Percentiles rank a stretch among this genome's conserved stretches.
Conservation (phyloP, 2,329 filamentous ascomycete genomes). For the Fonsecaea monophora region DNA sequence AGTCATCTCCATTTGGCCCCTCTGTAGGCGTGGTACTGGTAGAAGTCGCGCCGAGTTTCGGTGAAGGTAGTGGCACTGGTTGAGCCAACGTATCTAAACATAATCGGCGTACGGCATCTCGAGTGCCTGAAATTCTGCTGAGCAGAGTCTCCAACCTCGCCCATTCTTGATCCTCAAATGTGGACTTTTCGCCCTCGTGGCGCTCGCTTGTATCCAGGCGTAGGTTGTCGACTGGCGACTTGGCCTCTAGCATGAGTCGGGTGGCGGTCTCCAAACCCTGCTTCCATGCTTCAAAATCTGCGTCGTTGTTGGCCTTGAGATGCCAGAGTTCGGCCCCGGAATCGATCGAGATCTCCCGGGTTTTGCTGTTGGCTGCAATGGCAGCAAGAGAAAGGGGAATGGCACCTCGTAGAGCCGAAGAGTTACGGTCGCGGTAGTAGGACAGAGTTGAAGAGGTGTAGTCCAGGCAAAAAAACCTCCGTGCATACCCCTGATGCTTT, state of each 20-base stretch:
- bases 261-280: constrained; percentile 83
- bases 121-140: constrained; percentile 81
- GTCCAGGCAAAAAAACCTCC: constrained; percentile 94
- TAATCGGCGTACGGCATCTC: constrained; percentile 84
- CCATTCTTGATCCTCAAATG: constrained; percentile 82
- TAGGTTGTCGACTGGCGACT: constrained; percentile 42
- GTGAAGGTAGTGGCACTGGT: constrained; percentile 44
- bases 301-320: constrained; percentile 78
- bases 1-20: constrained; percentile 45
- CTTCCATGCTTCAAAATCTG: constrained; percentile 89
- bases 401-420: constrained; percentile 86
- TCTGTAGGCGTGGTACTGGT: constrained; percentile 42
- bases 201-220: constrained; percentile 44
- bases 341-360: constrained; percentile 92
- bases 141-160: constrained; percentile 82
- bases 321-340: constrained; percentile 98
- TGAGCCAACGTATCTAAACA: constrained; percentile 74
- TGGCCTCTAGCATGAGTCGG: constrained; percentile 52
- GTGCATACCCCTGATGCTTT: constrained; percentile 89
- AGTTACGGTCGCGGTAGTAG: constrained; percentile 94
- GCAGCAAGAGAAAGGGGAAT: constrained; percentile 91
- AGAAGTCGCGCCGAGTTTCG: constrained; percentile 30
- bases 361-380: constrained; percentile 85
- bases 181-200: constrained; percentile 39
- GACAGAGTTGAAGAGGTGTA: constrained; percentile 93